Conservation (phyloP, 2,329 filamentous ascomycete genomes). For the Phialocephala subalpina region DNA sequence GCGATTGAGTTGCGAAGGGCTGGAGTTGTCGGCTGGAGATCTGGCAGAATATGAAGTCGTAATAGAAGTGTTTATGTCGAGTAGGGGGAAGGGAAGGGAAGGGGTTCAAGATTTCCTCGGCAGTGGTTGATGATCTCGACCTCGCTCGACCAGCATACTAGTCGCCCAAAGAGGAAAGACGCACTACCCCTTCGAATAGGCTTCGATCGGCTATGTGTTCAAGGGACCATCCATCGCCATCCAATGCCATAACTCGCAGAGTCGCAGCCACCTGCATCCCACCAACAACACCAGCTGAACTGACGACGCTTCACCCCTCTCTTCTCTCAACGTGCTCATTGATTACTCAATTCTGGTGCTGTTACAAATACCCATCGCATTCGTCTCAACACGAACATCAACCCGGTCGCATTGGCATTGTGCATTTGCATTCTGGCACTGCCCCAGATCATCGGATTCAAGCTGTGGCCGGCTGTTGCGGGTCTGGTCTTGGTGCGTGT, state of each 20-base stretch:
- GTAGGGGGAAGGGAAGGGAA: neutral
- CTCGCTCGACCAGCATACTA: neutral
- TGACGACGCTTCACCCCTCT: neutral
- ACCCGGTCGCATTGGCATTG: slow-evolving; percentile 2
- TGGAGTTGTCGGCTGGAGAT: neutral
- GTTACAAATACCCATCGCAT: neutral
- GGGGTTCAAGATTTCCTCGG: neutral
- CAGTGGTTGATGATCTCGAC: neutral
- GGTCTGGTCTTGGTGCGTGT: neutral
- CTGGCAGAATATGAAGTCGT: neutral
- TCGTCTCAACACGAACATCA: neutral
- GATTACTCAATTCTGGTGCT: neutral
- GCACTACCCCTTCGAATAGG: neutral
- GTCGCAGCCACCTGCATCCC: neutral
- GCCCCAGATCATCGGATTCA: slow-evolving; percentile 5
- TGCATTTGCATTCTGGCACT: neutral
- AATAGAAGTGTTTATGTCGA: neutral
- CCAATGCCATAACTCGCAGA: neutral
- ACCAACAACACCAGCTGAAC: neutral
- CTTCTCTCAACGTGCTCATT: neutral
- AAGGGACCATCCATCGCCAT: neutral
- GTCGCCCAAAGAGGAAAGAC: neutral
- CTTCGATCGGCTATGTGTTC: neutral
- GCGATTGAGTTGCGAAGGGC: neutral
- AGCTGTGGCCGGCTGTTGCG: neutral